These are phyloP conservation scores for Calocybe gambosa DNA, from an alignment of 1,284 basidiomycete species.

Conservation along the genomic window DNA sequence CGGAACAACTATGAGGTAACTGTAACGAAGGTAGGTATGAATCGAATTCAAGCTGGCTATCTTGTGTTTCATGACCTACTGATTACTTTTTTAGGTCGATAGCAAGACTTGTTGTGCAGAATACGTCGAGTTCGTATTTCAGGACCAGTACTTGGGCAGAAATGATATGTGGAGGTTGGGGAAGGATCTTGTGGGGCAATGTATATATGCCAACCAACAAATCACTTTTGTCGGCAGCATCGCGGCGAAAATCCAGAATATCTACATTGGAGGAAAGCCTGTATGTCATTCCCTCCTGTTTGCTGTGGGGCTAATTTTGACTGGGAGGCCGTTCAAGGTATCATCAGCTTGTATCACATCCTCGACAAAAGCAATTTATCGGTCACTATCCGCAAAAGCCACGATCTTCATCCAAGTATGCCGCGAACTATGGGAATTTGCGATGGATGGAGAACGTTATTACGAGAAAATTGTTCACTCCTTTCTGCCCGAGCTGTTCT, in stretches of 20 bases:
- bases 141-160: conserved; percentile 87
- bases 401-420: conserved; percentile 96
- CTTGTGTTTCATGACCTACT: neutral
- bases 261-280: conserved; percentile 64
- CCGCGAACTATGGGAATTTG: conserved; percentile 95
- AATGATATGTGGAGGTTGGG: conserved; percentile 91
- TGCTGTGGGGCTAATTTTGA: neutral
- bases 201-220: conserved; percentile 65
- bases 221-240: conserved; percentile 74
- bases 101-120: conserved; percentile 63
- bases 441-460: conserved; percentile 93
- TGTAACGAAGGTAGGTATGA: conserved; percentile 62
- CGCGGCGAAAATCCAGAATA: conserved; percentile 71
- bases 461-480: conserved; percentile 95
- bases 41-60: conserved; percentile 2
- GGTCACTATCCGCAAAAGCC: conserved; percentile 87
- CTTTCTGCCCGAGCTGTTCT: conserved; percentile 82
- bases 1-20: conserved; percentile 67
- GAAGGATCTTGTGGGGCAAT: conserved; percentile 73
- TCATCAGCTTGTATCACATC: conserved; percentile 79
- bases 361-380: conserved; percentile 84
- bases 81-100: conserved; percentile 49
- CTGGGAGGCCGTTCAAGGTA: conserved; percentile 37
- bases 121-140: conserved; percentile 84
- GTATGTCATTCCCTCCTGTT: conserved; percentile 29